phyloP scores from a whole-genome alignment of 139 green algal species.

The Mesostigma viride region DNA sequence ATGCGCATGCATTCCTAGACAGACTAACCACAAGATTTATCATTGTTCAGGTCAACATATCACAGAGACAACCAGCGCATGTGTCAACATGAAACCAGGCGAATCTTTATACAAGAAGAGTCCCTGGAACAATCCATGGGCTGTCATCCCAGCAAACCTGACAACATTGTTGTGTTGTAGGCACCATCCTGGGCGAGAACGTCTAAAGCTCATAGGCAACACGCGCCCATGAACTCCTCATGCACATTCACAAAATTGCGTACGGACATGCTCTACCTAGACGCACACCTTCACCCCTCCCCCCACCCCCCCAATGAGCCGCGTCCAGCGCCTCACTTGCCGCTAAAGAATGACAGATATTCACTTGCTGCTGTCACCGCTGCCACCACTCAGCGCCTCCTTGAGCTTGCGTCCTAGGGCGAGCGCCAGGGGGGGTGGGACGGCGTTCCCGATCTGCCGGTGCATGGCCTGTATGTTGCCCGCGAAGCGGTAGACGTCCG shows the following conservation, averaged over 20 bases:
- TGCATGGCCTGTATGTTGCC: conserved; percentile 36
- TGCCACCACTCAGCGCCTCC: conserved; percentile 7
- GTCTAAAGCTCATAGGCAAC: background rate
- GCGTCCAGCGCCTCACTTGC: background rate
- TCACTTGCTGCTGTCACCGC: background rate
- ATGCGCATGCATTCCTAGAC: too few species aligned
- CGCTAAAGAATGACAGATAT: background rate
- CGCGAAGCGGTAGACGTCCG: conserved; percentile 32
- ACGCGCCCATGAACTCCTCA: too few species aligned
- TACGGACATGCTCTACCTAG: background rate
- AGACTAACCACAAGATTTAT: too few species aligned
- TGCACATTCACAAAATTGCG: background rate
- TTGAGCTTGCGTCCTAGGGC: conserved; percentile 30
- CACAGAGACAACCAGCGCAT: too few species aligned
- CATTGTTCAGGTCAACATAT: too few species aligned
- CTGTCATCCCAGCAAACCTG: too few species aligned
- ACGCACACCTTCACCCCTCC: background rate
- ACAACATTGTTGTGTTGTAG: too few species aligned
- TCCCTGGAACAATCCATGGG: too few species aligned
- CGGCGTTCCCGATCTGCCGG: conserved; percentile 41
- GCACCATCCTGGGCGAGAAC: too few species aligned
- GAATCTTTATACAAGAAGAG: too few species aligned
- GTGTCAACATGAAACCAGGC: too few species aligned
- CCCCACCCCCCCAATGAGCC: background rate
- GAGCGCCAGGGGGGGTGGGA: conserved; percentile 30